Evolutionary conservation across 768 basidiomycete genomes (phyloP).

Genomic region (Tylopilus balloui): DNA sequence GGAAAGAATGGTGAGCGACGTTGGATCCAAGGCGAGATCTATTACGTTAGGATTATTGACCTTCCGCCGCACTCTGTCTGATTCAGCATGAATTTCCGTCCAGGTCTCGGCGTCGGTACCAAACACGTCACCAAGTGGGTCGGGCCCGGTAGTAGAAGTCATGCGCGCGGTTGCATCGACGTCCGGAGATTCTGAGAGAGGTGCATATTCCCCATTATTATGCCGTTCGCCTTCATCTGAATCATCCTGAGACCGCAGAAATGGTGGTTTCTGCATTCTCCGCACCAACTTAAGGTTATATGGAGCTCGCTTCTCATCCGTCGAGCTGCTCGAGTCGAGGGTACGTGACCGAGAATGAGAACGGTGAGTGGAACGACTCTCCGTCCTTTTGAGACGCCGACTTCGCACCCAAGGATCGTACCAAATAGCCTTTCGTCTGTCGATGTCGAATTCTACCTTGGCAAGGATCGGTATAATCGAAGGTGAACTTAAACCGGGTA

Average conservation of each 20-base stretch:
- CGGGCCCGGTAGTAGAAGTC: constrained; percentile 33
- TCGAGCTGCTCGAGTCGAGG: constrained; percentile 18
- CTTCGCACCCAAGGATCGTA: constrained; percentile 80
- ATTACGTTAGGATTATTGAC: constrained; percentile 42
- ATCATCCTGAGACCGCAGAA: constrained; percentile 25
- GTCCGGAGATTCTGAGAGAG: constrained; percentile 27
- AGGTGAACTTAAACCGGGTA: constrained; percentile 61
- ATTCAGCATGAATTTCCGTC: constrained; percentile 47
- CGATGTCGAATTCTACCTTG: constrained; percentile 94
- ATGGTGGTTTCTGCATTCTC: constrained; percentile 41
- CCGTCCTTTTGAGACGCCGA: constrained; percentile 52
- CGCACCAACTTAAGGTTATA: constrained; percentile 50
- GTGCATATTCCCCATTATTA: constrained; percentile 23
- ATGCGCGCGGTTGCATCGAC: constrained; percentile 37
- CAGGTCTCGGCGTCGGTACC: constrained; percentile 63
- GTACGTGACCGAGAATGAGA: constrained; percentile 21
- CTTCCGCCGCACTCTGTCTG: constrained; percentile 24
- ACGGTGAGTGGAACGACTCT: constrained; percentile 35
- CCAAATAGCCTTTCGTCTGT: constrained; percentile 74
- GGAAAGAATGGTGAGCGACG: constrained; percentile 29
- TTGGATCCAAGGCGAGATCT: constrained; percentile 48
- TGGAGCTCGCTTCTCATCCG: constrained; percentile 35
- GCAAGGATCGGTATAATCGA: constrained; percentile 81
- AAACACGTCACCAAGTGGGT: constrained; percentile 60
- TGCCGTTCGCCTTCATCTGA: constrained; percentile 29